phyloP scores from a whole-genome alignment of 306 rosid genomes.

The Dalbergia cultrata region DNA sequence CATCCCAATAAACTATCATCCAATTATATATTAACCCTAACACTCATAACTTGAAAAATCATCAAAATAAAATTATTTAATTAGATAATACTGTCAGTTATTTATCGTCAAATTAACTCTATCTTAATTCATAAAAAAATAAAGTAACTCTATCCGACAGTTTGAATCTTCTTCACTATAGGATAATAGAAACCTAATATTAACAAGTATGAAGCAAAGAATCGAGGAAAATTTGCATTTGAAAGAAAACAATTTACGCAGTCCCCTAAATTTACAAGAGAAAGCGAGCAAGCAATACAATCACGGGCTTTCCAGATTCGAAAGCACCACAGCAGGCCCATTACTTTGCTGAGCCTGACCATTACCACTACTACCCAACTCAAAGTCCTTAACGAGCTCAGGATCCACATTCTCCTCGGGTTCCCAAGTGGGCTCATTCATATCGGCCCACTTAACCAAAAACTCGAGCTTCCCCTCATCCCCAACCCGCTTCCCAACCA shows the following conservation, averaged over 20 bases:
- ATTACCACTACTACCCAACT: slow-evolving; percentile 27
- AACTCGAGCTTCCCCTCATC: slow-evolving; percentile 72
- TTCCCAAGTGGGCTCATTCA: slow-evolving; percentile 92
- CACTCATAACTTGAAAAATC: no score
- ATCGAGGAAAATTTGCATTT: not conserved
- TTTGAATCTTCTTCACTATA: no score
- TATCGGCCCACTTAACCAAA: slow-evolving; percentile 88
- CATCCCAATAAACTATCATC: no score
- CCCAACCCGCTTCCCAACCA: slow-evolving; percentile 69
- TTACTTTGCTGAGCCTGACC: slow-evolving; percentile 29
- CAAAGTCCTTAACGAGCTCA: slow-evolving; percentile 62
- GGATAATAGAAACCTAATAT: not conserved
- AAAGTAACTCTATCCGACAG: no score
- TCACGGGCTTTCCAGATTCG: slow-evolving; percentile 43
- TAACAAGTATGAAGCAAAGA: not conserved
- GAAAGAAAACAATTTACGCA: not conserved
- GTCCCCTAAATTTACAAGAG: no score
- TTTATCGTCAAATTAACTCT: no score
- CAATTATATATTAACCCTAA: no score
- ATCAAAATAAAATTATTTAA: no score
- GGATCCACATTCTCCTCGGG: slow-evolving; percentile 82
- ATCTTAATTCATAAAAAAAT: no score
- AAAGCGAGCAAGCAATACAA: not conserved
- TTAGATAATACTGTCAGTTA: no score
- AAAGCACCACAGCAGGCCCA: not conserved